Evolutionary conservation across 1,284 basidiomycete species (phyloP).

Genomic region (Ganoderma leucocontextum): DNA sequence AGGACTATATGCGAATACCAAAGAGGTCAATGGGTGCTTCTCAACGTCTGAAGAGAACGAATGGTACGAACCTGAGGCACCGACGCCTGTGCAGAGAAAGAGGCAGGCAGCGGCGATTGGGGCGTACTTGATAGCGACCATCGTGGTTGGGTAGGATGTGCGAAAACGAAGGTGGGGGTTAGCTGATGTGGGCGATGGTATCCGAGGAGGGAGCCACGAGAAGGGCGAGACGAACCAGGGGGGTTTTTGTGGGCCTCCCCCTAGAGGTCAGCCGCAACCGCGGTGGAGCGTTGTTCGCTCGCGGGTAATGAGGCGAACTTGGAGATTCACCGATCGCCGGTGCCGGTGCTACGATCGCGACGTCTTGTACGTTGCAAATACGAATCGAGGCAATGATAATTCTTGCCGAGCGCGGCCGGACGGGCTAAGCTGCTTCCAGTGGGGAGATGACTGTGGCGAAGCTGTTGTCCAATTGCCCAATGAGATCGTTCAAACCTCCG

Average conservation of each 20-base stretch:
- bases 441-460: neutral
- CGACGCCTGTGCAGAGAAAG: neutral
- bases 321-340: neutral
- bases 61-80: neutral
- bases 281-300: neutral
- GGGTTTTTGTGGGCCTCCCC: neutral
- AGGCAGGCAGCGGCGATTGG: neutral
- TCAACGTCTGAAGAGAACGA: neutral
- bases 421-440: neutral
- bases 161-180: neutral
- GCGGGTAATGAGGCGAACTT: neutral
- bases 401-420: neutral
- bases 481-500: no score
- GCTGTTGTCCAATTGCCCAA: neutral
- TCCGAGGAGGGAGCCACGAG: neutral
- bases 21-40: neutral
- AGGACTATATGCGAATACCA: neutral
- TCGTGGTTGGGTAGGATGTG: neutral
- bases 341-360: neutral
- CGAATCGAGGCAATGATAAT: neutral
- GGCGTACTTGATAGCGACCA: conserved; percentile 1
- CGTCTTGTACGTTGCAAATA: neutral
- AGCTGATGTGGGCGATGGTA: neutral
- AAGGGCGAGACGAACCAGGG: neutral
- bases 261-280: neutral